Evolutionary conservation across 2,329 filamentous ascomycete genomes (phyloP), one percentile per base, ranked within the genome.

Genomic region (Xylaria sp.): DNA sequence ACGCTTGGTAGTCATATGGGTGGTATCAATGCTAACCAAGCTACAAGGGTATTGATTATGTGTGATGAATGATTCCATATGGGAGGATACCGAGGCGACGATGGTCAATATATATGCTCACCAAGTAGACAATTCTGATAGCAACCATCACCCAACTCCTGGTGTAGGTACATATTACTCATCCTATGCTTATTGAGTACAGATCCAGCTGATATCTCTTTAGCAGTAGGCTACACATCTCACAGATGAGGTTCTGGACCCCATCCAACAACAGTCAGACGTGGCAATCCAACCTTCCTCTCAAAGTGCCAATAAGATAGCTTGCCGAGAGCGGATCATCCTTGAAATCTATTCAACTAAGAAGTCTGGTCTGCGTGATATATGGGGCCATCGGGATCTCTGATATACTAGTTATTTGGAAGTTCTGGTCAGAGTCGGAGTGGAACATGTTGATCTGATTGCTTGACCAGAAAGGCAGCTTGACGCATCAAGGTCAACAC

Each of bases 81-180:
- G 7, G 15, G 3, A 42, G 23, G 3, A 42, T 48, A 17, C 15
- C 7, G 15, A 23, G 49, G 42, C 20, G 36, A 17, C 23, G 20
- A 10, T 9, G 38, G 13, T 31, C 15, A 40, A 57, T 66, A 66
- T 66, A 61, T 61, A 66, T 42, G 28, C 15, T 54, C 17, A 20
- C 17, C 11, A 40, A 9, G 49, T 56, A 6, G 36, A 36, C 28
- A 31, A 20, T 23, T 44, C 51, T 4, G 23, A 44, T 7, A 5
- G 7, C 1, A 51, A 2, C 20, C 31, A 38, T 44, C 20, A 23
- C 26, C 23, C 6, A 7, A 10, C n/a, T 15, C 36, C 20, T 48
- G 36, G 9, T 20, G 3, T 17, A 31, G 46, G 57, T 46, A 46
- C 20, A 48, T 65, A 10, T n/a, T 48, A 48, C 31, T 36, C 17